These are phyloP conservation scores for Mangifera indica DNA, from an alignment of 345 rosid genomes.

Conservation along the genomic window DNA sequence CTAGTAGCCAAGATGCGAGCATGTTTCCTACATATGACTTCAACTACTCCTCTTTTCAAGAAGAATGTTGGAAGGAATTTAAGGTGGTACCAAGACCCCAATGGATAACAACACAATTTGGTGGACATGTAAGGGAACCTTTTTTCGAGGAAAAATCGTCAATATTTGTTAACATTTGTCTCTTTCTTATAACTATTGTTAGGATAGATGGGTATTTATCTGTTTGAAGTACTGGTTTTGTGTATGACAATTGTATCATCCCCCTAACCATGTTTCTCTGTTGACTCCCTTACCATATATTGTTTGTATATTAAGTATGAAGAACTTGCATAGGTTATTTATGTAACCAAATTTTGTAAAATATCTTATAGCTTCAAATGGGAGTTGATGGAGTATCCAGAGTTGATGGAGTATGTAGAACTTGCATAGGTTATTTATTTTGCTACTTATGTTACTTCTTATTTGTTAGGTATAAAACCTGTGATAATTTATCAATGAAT, in stretches of 20 bases:
- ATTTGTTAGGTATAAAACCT: background rate
- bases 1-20: constrained; percentile 59
- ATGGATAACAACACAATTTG: constrained; percentile 84
- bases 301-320: background rate
- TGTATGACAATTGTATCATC: background rate
- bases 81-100: constrained; percentile 68
- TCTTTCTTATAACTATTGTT: background rate
- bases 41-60: constrained; percentile 63
- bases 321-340: background rate
- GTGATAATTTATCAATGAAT: background rate
- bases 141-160: background rate
- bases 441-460: background rate
- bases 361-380: no score
- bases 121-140: constrained; percentile 71
- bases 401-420: no score
- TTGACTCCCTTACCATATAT: background rate
- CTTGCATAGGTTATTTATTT: no score
- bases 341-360: no score
- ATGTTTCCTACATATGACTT: constrained; percentile 64
- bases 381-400: no score
- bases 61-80: constrained; percentile 61
- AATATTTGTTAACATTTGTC: background rate
- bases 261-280: background rate
- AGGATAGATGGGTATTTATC: background rate
- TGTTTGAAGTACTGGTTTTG: background rate